These are phyloP conservation scores for Claviceps pazoutovae DNA, from an alignment of 2,329 filamentous ascomycete species.

Conservation along the genomic window DNA sequence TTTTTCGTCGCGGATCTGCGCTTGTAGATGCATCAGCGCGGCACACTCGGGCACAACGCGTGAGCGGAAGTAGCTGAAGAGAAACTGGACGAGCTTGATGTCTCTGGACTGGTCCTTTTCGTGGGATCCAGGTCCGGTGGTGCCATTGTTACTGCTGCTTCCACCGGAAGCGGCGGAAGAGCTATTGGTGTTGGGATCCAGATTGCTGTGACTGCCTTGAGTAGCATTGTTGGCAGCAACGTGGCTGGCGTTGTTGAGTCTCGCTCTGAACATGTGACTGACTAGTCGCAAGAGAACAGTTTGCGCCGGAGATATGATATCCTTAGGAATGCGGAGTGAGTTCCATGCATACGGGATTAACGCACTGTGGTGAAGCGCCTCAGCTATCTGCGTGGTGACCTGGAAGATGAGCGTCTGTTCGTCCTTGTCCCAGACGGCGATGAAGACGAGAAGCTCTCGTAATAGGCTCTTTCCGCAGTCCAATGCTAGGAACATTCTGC, in stretches of 20 bases:
- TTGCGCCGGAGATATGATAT: slow-evolving; percentile 90
- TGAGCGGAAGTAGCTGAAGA: slow-evolving; percentile 83
- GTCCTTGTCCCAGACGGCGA: slow-evolving; percentile 90
- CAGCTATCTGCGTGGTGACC: slow-evolving; percentile 90
- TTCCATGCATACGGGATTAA: slow-evolving; percentile 88
- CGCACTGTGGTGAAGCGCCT: slow-evolving; percentile 78
- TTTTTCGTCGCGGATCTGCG: slow-evolving; percentile 66
- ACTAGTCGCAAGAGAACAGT: slow-evolving; percentile 84
- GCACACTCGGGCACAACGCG: slow-evolving; percentile 90
- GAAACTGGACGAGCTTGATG: slow-evolving; percentile 63
- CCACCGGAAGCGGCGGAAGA: slow-evolving; percentile 6
- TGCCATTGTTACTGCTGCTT: slow-evolving; percentile 15
- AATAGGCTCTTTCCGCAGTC: slow-evolving; percentile 84
- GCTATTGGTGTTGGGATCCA: slow-evolving; percentile 7
- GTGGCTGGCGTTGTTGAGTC: slow-evolving; percentile 22
- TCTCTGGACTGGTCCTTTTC: slow-evolving; percentile 40
- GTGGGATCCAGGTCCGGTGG: slow-evolving; percentile 21
- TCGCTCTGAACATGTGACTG: slow-evolving; percentile 68
- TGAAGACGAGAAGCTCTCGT: slow-evolving; percentile 85
- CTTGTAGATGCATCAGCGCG: slow-evolving; percentile 86
- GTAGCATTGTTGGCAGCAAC: slow-evolving; percentile 13
- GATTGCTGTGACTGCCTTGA: slow-evolving; percentile 20
- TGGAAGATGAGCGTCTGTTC: slow-evolving; percentile 93
- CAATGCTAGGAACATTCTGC: slow-evolving; percentile 76
- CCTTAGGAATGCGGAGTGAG: slow-evolving; percentile 80